Evolutionary conservation across 2,329 filamentous ascomycete genomes (phyloP), one percentile per base, ranked within the genome.

Genomic region (Sporothrix dimorphospora): DNA sequence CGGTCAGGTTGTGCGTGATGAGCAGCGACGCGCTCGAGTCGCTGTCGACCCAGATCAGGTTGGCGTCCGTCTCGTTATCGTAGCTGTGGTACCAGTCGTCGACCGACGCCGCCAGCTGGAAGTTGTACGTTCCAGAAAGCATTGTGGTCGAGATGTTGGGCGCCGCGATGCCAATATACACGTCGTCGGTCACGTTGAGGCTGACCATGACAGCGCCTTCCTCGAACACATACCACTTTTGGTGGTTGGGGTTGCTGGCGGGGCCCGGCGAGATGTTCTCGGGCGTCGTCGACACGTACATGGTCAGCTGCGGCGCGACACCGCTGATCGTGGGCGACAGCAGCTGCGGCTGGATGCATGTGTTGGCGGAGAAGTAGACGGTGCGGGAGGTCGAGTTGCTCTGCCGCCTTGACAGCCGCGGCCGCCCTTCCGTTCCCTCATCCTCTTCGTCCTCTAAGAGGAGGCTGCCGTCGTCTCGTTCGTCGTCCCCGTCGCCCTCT

Each of bases 341-440:
- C 53, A 85, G 83, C 24, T 81, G 79, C 14, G 95, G 96, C 77
- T 97, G 94, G 34, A 88, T 81, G 80, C 96, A 99, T 0, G 93
- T 94, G 76, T 94, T 98, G 57, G 94, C 89, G 1, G 94, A 94
- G 70, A 99, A 86, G 80, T 92, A 98, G 3, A 98, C 84, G 1
- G 82, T 88, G 55, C 81, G 84, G 19, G 81, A 80, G 4, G n/a
- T 24, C 30, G 81, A 8, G n/a, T n/a, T 27, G 49, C 27, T 74
- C 69, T 78, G 74, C 72, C 77, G 76, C 65, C 71, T 75, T 8
- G 47, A 49, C 53, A 73, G 47, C 4, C 12, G 24, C 4, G 7
- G 49, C 24, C 24, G 65, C 57, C 9, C 30, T 16, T 53, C 21
- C 51, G 57, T 6, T 0, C 14, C 42, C 11, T 57, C 70, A 11